Base-by-base conservation (phyloP, 441 rosid species). In the Populus trichocarpa region DNA sequence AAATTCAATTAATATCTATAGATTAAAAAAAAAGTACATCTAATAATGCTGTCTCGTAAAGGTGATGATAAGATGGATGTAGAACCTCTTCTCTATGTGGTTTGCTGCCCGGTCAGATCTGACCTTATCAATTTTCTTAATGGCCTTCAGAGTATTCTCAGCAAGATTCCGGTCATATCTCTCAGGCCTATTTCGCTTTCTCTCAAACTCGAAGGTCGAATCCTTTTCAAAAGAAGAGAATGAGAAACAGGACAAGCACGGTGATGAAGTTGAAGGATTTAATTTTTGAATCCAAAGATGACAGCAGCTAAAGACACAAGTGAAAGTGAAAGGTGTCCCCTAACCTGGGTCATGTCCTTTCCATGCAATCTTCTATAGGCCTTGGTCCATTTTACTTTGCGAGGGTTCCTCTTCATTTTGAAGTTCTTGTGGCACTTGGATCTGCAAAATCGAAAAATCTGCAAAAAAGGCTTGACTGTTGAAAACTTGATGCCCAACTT, bases 371-470 rank as follows among this genome's bases (percentile, higher is more conserved):
- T 87, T 85, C 99, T 88, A 61, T 86, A 96, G 74, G 97, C 97
- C 89, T 96, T 96, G 68, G 97, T 92, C 98, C 98, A 96, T 83
- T 93, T 92, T 3, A 94, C 96, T 79, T 94, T 94, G 59, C 96
- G 93, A 2, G 97, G 99, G 83, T 94, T 96, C 78, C 98, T 94
- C 91, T 96, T 96, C 99, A 96, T 94, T 85, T 92, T 94, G 78
- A 96, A 96, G 83, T 96, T 96, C 83, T 94, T 94, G 85, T 96
- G 98, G 84, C 98, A 96, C 78, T 96, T 96, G 1, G 97, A 94
- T 83, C 97, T 87, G 85, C 98, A 94, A 84, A 96, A 96, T 42
- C 96, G 81, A 85, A 96, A 96, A 46, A 94, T 86, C 98, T 96
- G 84, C 83, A 14, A 46, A 83, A 46, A 78, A 61, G 10, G 68